A percentile compares a stretch with the other conserved stretches of the same genome.
Conservation (phyloP, 2,329 filamentous ascomycete genomes). For the Coniochaeta ligniaria region DNA sequence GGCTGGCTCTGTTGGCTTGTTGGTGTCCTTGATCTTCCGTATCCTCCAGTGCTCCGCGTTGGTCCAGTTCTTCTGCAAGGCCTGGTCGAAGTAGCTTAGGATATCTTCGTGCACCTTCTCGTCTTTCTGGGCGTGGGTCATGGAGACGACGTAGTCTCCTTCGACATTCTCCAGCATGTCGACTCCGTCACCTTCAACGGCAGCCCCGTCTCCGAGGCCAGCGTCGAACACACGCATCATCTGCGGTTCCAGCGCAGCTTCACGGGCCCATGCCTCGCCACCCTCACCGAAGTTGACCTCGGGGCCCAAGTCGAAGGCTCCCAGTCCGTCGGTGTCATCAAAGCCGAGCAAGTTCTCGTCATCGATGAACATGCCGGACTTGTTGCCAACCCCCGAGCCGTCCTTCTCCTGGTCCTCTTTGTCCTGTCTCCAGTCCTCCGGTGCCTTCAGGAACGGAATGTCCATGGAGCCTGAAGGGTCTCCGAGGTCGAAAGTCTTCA, state of each 20-base stretch:
- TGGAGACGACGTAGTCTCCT: conserved; percentile 71
- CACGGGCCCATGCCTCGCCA: conserved; percentile 89
- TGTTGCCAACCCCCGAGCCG: conserved; percentile 49
- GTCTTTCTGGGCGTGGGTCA: conserved; percentile 59
- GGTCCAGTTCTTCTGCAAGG: conserved; percentile 93
- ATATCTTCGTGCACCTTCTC: conserved; percentile 84
- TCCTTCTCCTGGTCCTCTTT: conserved; percentile 62
- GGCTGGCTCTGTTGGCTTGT: conserved; percentile 53
- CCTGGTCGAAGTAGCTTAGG: conserved; percentile 95
- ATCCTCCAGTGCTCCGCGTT: conserved; percentile 99
- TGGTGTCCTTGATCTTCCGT: conserved; percentile 75
- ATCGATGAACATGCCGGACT: conserved; percentile 77
- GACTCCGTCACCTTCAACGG: conserved; percentile 43
- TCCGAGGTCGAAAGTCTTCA: conserved; percentile 89
- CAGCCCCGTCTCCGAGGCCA: conserved; percentile 50
- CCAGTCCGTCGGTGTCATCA: conserved; percentile 70
- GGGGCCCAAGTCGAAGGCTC: conserved; percentile 60
- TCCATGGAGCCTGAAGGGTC: conserved; percentile 79
- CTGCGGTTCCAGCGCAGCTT: conserved; percentile 80
- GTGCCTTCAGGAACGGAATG: conserved; percentile 84
- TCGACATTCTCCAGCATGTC: conserved; percentile 58
- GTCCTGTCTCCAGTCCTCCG: conserved; percentile 76
- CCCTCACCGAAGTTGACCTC: conserved; percentile 90
- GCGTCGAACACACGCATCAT: conserved; percentile 73
- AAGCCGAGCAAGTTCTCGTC: conserved; percentile 80